Percentiles rank a stretch among this genome's conserved stretches.
Evolutionary conservation across 768 basidiomycete species (phyloP).

Genomic region (Lentinula sp.): DNA sequence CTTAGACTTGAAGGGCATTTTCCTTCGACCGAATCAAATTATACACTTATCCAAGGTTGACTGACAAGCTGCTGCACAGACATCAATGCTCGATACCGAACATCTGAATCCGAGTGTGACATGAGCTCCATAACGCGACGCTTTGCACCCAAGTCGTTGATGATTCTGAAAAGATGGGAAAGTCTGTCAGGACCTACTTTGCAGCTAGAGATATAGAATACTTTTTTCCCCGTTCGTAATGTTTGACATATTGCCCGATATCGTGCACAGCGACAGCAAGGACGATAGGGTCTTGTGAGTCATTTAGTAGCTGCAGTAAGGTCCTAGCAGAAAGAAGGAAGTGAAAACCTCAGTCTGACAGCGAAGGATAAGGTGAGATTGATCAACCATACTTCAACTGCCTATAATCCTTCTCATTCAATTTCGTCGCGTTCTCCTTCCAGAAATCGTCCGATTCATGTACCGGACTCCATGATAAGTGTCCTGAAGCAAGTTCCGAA

Average conservation of each 20-base stretch:
- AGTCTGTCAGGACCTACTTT: too few relatives aligned
- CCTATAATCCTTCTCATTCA: conserved; percentile 81
- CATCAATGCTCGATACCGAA: conserved; percentile 87
- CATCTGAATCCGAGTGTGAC: conserved; percentile 82
- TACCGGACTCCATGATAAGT: conserved; percentile 91
- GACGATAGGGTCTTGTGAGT: conserved; percentile 67
- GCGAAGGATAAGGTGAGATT: neutral
- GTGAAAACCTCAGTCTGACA: neutral
- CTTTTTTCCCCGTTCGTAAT: conserved; percentile 91
- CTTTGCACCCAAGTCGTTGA: conserved; percentile 86
- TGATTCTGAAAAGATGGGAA: conserved; percentile 37
- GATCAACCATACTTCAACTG: conserved; percentile 64
- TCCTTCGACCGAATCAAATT: neutral
- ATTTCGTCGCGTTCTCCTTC: conserved; percentile 86
- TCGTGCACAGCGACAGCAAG: conserved; percentile 93
- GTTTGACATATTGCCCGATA: conserved; percentile 89
- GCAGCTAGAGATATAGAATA: conserved; percentile 27
- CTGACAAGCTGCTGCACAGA: conserved; percentile 90
- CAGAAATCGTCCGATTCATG: conserved; percentile 98
- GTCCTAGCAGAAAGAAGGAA: conserved; percentile 37
- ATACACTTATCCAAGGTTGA: conserved; percentile 73
- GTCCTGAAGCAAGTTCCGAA: conserved; percentile 85
- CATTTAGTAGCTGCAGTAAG: conserved; percentile 65
- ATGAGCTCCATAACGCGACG: conserved; percentile 86
- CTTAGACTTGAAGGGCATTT: too few relatives aligned